Evolutionary conservation across 2,329 filamentous ascomycete genomes (phyloP).

Genomic region (Fusarium setosum): DNA sequence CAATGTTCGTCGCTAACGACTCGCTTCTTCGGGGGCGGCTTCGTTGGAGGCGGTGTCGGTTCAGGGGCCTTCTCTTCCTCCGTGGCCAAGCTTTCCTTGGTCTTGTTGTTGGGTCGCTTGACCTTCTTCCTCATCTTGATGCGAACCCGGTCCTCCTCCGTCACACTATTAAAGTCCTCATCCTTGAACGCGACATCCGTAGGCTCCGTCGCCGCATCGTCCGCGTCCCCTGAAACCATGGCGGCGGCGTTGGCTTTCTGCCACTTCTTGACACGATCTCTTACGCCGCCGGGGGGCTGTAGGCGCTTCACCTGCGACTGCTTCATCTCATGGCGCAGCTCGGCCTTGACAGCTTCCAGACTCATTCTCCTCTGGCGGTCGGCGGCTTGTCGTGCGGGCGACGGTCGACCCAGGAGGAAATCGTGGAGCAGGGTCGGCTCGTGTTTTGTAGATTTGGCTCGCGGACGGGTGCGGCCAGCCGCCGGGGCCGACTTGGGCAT

Average conservation of each 20-base stretch:
- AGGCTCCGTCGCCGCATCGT: constrained; percentile 66
- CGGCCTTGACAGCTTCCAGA: constrained; percentile 68
- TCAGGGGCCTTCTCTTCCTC: constrained; percentile 36
- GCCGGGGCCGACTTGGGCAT: constrained; percentile 59
- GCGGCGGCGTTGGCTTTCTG: constrained; percentile 81
- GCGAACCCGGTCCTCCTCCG: constrained; percentile 69
- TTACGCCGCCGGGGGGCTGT: constrained; percentile 74
- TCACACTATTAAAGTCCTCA: constrained; percentile 68
- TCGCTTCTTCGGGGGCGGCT: constrained; percentile 83
- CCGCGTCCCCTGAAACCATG: constrained; percentile 62
- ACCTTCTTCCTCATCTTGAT: constrained; percentile 64
- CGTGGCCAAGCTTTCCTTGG: constrained; percentile 38
- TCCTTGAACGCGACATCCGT: constrained; percentile 70
- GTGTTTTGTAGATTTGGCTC: constrained; percentile 52
- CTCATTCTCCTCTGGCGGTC: constrained; percentile 66
- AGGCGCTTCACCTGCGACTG: constrained; percentile 68
- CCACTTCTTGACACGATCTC: constrained; percentile 85
- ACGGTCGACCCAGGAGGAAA: constrained; percentile 68
- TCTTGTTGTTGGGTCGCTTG: constrained; percentile 50
- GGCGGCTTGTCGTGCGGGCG: constrained; percentile 65
- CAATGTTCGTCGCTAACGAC: constrained; percentile 95
- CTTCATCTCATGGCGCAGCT: constrained; percentile 64
- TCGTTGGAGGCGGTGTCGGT: constrained; percentile 39
- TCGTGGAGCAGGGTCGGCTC: constrained; percentile 64
- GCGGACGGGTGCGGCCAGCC: constrained; percentile 45